phyloP scores from a whole-genome alignment of 2,329 filamentous ascomycete species.

The Sphaerulina populicola region DNA sequence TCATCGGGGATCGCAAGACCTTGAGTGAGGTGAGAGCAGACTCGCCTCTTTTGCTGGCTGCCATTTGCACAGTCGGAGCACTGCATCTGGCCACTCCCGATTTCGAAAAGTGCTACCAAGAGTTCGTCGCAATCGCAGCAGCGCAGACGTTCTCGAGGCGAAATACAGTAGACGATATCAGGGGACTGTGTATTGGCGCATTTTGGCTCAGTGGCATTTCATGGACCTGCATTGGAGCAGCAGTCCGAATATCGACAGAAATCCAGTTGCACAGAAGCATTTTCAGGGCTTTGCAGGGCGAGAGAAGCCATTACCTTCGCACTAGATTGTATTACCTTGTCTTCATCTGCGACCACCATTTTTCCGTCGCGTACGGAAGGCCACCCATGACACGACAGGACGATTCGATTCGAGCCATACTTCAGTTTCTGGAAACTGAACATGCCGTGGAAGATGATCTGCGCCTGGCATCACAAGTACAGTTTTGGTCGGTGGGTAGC shows the following conservation, averaged over 20 bases:
- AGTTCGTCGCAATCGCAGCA: slow-evolving; percentile 27
- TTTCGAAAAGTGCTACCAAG: slow-evolving; percentile 29
- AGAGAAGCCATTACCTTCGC: slow-evolving; percentile 30
- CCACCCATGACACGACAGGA: slow-evolving; percentile 34
- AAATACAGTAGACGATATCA: slow-evolving; percentile 27
- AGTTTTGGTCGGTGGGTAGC: slow-evolving; percentile 24
- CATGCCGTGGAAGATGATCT: slow-evolving; percentile 29
- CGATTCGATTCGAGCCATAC: slow-evolving; percentile 26
- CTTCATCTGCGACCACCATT: slow-evolving; percentile 37
- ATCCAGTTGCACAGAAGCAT: slow-evolving; percentile 36
- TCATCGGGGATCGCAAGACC: slow-evolving; percentile 29
- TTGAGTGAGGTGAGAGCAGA: slow-evolving; percentile 24
- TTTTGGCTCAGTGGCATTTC: slow-evolving; percentile 34
- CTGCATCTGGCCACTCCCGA: slow-evolving; percentile 25
- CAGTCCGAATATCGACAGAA: slow-evolving; percentile 36
- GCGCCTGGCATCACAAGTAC: slow-evolving; percentile 25
- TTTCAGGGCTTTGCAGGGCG: slow-evolving; percentile 30
- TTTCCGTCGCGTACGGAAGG: slow-evolving; percentile 32
- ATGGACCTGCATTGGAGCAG: slow-evolving; percentile 28
- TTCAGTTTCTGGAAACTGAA: slow-evolving; percentile 30
- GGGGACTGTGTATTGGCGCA: slow-evolving; percentile 34
- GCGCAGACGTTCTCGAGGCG: slow-evolving; percentile 25
- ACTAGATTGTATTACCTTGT: slow-evolving; percentile 37
- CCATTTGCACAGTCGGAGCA: slow-evolving; percentile 33
- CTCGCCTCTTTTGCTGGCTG: slow-evolving; percentile 31